These are phyloP conservation scores for Trichoderma sp. DNA, from an alignment of 2,329 filamentous ascomycete species.

Conservation along the genomic window DNA sequence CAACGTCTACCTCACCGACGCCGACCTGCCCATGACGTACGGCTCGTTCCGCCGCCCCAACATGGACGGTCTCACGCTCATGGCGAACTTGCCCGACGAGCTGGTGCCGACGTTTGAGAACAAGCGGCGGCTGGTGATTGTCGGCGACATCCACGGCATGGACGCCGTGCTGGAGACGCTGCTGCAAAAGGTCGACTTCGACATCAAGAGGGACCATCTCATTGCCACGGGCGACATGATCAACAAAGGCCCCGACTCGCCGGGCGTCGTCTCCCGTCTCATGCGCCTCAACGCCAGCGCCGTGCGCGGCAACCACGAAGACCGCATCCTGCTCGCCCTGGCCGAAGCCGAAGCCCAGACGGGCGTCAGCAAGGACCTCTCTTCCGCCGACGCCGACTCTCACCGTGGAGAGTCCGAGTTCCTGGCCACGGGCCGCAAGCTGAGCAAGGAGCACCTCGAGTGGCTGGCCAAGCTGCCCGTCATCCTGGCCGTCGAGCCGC, in stretches of 20 bases:
- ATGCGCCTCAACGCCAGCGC: slow-evolving; percentile 71
- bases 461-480: slow-evolving; percentile 73
- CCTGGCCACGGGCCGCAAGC: slow-evolving; percentile 54
- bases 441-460: slow-evolving; percentile 55
- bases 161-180: slow-evolving; percentile 62
- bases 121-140: slow-evolving; percentile 65
- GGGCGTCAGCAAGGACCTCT: slow-evolving; percentile 29
- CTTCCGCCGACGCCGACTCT: slow-evolving; percentile 24
- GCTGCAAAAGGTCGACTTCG: slow-evolving; percentile 63
- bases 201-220: slow-evolving; percentile 61
- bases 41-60: slow-evolving; percentile 39
- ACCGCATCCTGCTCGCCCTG: slow-evolving; percentile 70
- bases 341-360: slow-evolving; percentile 27
- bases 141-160: slow-evolving; percentile 94
- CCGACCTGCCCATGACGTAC: slow-evolving; percentile 41
- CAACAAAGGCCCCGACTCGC: slow-evolving; percentile 80
- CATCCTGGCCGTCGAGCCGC: slow-evolving; percentile 68
- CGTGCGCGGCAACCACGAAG: slow-evolving; percentile 92
- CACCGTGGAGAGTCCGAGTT: slow-evolving; percentile 38
- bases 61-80: slow-evolving; percentile 33
- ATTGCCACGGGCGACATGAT: slow-evolving; percentile 77
- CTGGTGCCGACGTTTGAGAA: slow-evolving; percentile 35
- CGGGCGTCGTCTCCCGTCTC: slow-evolving; percentile 72
- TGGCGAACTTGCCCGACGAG: slow-evolving; percentile 31
- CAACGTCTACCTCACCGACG: slow-evolving; percentile 25